Base-by-base conservation (phyloP, 768 basidiomycete genomes). In the Pisolithus marmoratus region DNA sequence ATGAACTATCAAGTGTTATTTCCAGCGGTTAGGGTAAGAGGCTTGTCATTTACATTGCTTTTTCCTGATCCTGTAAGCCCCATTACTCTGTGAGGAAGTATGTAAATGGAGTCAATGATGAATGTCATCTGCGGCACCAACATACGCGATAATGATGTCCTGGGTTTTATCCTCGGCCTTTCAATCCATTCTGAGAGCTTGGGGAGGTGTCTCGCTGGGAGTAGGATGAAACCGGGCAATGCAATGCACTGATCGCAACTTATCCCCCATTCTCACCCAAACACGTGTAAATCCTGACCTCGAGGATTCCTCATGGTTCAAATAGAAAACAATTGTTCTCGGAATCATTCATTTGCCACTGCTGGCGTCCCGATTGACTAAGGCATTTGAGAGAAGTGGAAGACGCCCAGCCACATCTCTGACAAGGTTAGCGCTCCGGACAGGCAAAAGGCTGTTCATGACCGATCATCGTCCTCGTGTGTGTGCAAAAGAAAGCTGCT, bases 11-110 rank as follows among this genome's bases (percentile, higher is more conserved):
- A 40, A 34, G 31, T 8, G 27, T 7, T 29, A 7, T 7, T 20
- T 20, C 19, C 38, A 38, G 12, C 15, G 2, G 38, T 12, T 1
- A 5, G 15, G 2, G 3, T 17, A 38, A 17, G 19, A 38, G 5
- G 4, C 8, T 20, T 38, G 4, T 7, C 5, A 12, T 14, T 38
- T 8, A 38, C 38, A 8, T 38, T 38, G 38, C 38, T 38, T 20
- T 38, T 38, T 17, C 38, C 38, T 17, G 38, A 61, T 44, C 0
- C 41, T 6, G 2, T 9, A 58, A 29, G 26, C 60, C 49, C 24
- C 61, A 63, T 23, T 60, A 38, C n/a, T 19, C 11, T 38, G 37
- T 12, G 3, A 19, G 5, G 14, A 12, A 38, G 37, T 38, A n/a
- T n/a, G n/a, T n/a, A 38, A 38, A 38, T 9, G 14, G 3, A 38